Evolutionary conservation across 1,284 basidiomycete species (phyloP).

Genomic region (Peniophora sp.): DNA sequence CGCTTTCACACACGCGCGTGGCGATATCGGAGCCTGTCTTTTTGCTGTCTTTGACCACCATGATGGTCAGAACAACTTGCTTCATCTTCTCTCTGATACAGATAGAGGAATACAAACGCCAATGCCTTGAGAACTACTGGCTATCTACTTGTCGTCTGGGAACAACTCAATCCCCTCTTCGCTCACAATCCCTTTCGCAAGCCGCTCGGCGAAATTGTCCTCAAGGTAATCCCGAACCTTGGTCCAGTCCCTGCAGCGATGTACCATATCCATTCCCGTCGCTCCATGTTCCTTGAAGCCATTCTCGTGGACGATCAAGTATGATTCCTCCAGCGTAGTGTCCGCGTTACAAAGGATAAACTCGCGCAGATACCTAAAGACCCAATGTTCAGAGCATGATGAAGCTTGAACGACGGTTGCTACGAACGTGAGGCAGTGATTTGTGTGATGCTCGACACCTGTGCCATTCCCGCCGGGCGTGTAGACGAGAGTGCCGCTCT

Average conservation of each 20-base stretch:
- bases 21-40: too few relatives aligned
- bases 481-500: not conserved
- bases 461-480: conserved; percentile 13
- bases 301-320: conserved; percentile 13
- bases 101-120: too few relatives aligned
- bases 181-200: not conserved
- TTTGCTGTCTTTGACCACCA: too few relatives aligned
- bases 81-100: too few relatives aligned
- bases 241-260: conserved; percentile 29
- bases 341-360: conserved; percentile 30
- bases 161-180: not conserved
- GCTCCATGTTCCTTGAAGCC: conserved; percentile 13
- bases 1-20: too few relatives aligned
- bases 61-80: too few relatives aligned
- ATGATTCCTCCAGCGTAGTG: conserved; percentile 28
- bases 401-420: too few relatives aligned
- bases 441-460: conserved; percentile 22
- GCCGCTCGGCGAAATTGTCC: conserved; percentile 10
- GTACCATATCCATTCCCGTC: conserved; percentile 14
- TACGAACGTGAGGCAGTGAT: conserved; percentile 26
- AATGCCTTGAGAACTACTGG: too few relatives aligned
- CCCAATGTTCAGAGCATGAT: too few relatives aligned
- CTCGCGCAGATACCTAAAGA: conserved; percentile 24
- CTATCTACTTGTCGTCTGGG: not conserved
- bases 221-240: conserved; percentile 21